phyloP scores from a whole-genome alignment of 2,329 filamentous ascomycete species.

The Penicillium thymicola region DNA sequence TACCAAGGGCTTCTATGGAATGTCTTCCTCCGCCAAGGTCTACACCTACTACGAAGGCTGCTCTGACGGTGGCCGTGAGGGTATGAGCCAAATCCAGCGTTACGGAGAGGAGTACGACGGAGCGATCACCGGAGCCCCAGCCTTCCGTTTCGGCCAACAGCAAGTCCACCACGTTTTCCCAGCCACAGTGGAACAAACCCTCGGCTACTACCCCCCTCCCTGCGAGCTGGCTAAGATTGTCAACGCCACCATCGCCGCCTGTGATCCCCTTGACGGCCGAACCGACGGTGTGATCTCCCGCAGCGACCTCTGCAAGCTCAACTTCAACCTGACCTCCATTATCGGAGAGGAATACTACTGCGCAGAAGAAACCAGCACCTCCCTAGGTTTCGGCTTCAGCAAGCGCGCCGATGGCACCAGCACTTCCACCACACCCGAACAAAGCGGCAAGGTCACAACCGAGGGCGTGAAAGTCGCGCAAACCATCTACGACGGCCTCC shows the following conservation, averaged over 20 bases:
- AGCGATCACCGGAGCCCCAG: constrained; percentile 47
- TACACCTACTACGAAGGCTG: constrained; percentile 54
- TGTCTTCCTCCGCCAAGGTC: constrained; percentile 24
- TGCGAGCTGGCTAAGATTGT: constrained; percentile 39
- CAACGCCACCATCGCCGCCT: constrained; percentile 54
- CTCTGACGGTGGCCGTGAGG: constrained; percentile 54
- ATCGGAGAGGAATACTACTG: constrained; percentile 50
- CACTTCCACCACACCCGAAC: constrained; percentile 27
- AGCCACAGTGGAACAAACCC: constrained; percentile 38
- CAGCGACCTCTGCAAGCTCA: constrained; percentile 47
- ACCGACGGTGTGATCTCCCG: constrained; percentile 54
- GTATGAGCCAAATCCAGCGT: constrained; percentile 52
- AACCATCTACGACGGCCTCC: constrained; percentile 39
- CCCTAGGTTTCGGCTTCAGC: constrained; percentile 30
- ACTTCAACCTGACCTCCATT: constrained; percentile 47
- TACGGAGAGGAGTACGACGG: constrained; percentile 50
- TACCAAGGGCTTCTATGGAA: constrained; percentile 42
- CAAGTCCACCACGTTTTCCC: constrained; percentile 45
- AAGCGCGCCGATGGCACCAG: constrained; percentile 22
- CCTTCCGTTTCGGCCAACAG: constrained; percentile 45
- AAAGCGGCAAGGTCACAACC: constrained; percentile 29
- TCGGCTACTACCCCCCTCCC: constrained; percentile 43
- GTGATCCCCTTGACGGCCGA: constrained; percentile 55
- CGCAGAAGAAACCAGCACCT: constrained; percentile 30
- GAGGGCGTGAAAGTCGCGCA: constrained; percentile 34